Evolutionary conservation across 345 rosid species (phyloP).

Genomic region (Mallotus nudiflorus): DNA sequence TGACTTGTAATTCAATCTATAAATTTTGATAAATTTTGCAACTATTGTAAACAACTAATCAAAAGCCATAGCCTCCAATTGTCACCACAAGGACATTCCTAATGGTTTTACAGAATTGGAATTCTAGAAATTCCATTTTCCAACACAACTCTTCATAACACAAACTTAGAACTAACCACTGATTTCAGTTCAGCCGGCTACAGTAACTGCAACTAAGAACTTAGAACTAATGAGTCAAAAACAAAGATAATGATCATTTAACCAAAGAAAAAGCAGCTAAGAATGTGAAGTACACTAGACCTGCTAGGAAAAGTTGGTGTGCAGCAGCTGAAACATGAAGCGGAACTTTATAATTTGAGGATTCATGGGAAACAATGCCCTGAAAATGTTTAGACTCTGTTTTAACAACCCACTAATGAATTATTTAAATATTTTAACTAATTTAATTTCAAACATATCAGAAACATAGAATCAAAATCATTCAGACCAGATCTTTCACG

Average conservation of each 20-base stretch:
- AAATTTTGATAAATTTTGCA: background rate
- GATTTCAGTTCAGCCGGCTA: background rate
- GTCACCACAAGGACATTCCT: background rate
- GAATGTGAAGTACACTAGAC: conserved; percentile 28
- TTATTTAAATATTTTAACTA: background rate
- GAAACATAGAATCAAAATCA: background rate
- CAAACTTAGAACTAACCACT: background rate
- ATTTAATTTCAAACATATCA: background rate
- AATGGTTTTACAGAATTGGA: background rate
- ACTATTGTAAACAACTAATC: background rate
- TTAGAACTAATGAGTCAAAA: background rate
- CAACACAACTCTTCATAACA: background rate
- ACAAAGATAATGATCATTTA: background rate
- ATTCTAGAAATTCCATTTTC: background rate
- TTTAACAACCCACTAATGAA: background rate
- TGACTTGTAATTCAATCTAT: background rate
- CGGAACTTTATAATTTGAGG: conserved; percentile 68
- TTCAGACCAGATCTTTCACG: conserved; percentile 92
- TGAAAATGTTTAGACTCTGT: conserved; percentile 34
- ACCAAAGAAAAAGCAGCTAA: background rate
- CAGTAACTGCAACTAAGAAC: background rate
- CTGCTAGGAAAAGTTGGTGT: conserved; percentile 82
- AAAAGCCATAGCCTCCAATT: background rate
- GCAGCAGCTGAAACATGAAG: conserved; percentile 80
- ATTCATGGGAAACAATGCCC: conserved; percentile 89